Percentiles rank a stretch among this genome's conserved stretches.
These are phyloP conservation scores for Colletotrichum spaethianum DNA, from an alignment of 2,329 filamentous ascomycete genomes.

Conservation along the genomic window DNA sequence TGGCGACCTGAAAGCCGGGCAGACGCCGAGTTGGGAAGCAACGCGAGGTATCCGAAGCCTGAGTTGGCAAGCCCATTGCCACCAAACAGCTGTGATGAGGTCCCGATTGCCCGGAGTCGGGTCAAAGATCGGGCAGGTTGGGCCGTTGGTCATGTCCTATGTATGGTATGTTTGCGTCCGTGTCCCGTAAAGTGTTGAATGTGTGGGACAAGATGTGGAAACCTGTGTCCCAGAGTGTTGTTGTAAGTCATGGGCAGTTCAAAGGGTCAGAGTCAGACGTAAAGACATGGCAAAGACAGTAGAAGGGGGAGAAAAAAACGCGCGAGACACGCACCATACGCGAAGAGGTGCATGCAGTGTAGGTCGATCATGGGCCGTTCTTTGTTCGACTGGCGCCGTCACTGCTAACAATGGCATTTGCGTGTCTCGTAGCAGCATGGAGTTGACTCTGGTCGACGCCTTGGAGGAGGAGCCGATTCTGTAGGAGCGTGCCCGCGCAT, in stretches of 20 bases:
- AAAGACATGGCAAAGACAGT: constrained; percentile 3
- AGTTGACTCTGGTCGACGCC: constrained; percentile 3
- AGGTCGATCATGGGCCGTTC: constrained; percentile 14
- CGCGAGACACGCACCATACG: constrained; percentile 8
- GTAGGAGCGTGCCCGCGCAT: neutral
- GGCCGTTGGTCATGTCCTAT: constrained; percentile 4
- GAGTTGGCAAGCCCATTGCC: constrained; percentile 10
- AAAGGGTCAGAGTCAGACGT: neutral
- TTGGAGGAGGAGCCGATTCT: neutral
- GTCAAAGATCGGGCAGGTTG: constrained; percentile 8
- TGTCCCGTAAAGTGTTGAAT: constrained; percentile 29
- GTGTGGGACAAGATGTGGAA: constrained; percentile 1
- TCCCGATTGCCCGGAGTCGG: constrained; percentile 17
- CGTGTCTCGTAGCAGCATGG: constrained; percentile 14
- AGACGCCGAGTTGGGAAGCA: neutral
- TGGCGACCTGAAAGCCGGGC: neutral
- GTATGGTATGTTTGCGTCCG: constrained; percentile 14
- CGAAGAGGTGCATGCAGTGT: constrained; percentile 6
- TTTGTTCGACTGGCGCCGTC: constrained; percentile 26
- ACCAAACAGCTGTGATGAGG: neutral
- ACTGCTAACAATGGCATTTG: neutral
- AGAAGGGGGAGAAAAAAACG: neutral
- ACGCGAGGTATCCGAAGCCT: constrained; percentile 8
- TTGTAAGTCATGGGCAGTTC: neutral
- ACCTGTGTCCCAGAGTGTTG: neutral